phyloP scores from a whole-genome alignment of 1,139 yeast genomes.

The Hyphopichia fennica region DNA sequence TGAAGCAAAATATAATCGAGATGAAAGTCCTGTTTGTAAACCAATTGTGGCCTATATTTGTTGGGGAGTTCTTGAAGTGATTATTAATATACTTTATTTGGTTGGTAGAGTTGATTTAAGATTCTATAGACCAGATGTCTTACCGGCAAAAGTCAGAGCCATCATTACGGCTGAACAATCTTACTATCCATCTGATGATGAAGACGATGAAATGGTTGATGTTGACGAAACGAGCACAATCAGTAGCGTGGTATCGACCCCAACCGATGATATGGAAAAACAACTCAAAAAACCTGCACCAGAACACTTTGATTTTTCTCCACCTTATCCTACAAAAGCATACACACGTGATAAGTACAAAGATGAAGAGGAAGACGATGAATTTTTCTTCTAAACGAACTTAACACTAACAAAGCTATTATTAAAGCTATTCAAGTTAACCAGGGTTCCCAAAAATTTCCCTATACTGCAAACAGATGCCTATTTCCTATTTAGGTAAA shows the following conservation, averaged over 20 bases:
- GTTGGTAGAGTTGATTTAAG: constrained; percentile 69
- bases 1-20: constrained; percentile 21
- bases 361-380: constrained; percentile 13
- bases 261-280: neutral
- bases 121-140: constrained; percentile 72
- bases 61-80: constrained; percentile 62
- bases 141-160: constrained; percentile 39
- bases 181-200: constrained; percentile 25
- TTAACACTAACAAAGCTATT: too few species aligned
- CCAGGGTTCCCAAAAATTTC: too few species aligned
- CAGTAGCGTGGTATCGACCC: neutral
- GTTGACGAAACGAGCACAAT: neutral
- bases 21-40: constrained; percentile 18
- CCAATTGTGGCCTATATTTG: constrained; percentile 66
- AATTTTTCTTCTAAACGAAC: neutral
- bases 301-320: neutral
- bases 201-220: constrained; percentile 10
- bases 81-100: constrained; percentile 55
- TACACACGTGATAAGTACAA: constrained; percentile 3
- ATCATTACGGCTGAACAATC: constrained; percentile 48
- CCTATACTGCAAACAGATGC: too few species aligned
- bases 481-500: too few species aligned
- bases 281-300: neutral
- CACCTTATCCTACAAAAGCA: constrained; percentile 4
- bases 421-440: too few species aligned